A percentile compares a stretch with the other conserved stretches of the same genome.
phyloP scores from a whole-genome alignment of 371 early-diverging fungal genomes.

The Entomophthora muscae region DNA sequence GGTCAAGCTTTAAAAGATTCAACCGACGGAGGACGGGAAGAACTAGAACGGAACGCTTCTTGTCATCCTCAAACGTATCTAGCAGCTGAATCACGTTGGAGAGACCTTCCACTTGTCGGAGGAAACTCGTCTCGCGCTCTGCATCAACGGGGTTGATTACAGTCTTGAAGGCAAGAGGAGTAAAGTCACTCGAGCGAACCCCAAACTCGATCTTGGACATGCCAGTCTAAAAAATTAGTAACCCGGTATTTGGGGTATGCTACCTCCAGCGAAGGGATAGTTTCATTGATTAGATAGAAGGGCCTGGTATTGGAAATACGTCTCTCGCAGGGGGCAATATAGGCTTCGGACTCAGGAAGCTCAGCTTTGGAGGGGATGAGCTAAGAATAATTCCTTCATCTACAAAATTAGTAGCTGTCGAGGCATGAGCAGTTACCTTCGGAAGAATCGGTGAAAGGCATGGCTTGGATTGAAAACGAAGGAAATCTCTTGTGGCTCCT shows the following conservation, averaged over 20 bases:
- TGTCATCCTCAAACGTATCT: slow-evolving; percentile 32
- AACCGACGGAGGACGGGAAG: slow-evolving; percentile 25
- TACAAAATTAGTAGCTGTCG: too few relatives aligned
- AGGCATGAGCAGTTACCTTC: too few relatives aligned
- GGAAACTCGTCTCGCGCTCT: slow-evolving; percentile 27
- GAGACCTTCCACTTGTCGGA: slow-evolving; percentile 18
- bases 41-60: slow-evolving; percentile 28
- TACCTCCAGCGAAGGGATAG: background rate
- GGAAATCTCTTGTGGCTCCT: too few relatives aligned
- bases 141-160: slow-evolving; percentile 25
- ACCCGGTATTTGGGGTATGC: background rate
- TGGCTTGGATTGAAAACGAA: too few relatives aligned
- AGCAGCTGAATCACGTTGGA: slow-evolving; percentile 28
- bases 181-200: slow-evolving; percentile 26
- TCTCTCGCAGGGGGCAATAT: slow-evolving; percentile 6
- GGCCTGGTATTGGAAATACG: background rate
- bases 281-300: slow-evolving; percentile 1
- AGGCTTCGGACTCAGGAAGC: background rate
- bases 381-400: too few relatives aligned
- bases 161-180: slow-evolving; percentile 39
- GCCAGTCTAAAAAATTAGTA: slow-evolving; percentile 7
- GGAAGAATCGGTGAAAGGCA: too few relatives aligned
- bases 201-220: slow-evolving; percentile 28
- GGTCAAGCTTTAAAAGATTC: slow-evolving; percentile 17
- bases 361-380: background rate